phyloP scores from a whole-genome alignment of 257 asterid species.

The Petrea volubilis region DNA sequence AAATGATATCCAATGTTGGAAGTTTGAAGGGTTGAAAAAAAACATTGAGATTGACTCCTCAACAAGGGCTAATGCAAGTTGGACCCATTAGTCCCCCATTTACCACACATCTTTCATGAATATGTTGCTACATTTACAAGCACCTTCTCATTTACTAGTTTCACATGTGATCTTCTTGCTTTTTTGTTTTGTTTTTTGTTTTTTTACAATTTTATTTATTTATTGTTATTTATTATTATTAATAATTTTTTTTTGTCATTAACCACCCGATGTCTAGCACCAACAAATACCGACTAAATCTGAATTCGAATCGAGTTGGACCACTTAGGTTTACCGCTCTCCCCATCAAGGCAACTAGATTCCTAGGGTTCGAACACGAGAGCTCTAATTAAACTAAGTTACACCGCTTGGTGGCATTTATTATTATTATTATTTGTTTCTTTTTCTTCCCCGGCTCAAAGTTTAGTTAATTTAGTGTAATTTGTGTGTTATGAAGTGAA shows the following conservation, averaged over 20 bases:
- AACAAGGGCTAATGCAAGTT: slow-evolving; percentile 52
- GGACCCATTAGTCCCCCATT: slow-evolving; percentile 79
- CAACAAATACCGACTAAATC: no score
- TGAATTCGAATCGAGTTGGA: no score
- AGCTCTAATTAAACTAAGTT: no score
- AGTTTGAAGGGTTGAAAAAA: slow-evolving; percentile 45
- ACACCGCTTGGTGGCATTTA: no score
- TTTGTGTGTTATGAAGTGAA: not conserved
- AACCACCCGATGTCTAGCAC: no score
- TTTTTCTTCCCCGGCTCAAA: not conserved
- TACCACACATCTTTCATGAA: slow-evolving; percentile 52
- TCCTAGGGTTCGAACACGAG: no score
- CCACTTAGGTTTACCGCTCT: no score
- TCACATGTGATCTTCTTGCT: slow-evolving; percentile 35
- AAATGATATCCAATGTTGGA: slow-evolving; percentile 55
- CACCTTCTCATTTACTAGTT: slow-evolving; percentile 33
- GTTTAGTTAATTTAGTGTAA: not conserved
- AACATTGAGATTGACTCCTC: slow-evolving; percentile 77
- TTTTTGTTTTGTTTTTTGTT: not conserved
- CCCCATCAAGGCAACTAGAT: no score
- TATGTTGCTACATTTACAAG: slow-evolving; percentile 36
- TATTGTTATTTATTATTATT: not conserved
- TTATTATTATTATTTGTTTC: no score
- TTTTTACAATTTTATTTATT: not conserved
- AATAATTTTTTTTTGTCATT: not conserved